These are phyloP conservation scores for Candida nemodendra DNA, from an alignment of 805 yeast genomes.

Conservation along the genomic window DNA sequence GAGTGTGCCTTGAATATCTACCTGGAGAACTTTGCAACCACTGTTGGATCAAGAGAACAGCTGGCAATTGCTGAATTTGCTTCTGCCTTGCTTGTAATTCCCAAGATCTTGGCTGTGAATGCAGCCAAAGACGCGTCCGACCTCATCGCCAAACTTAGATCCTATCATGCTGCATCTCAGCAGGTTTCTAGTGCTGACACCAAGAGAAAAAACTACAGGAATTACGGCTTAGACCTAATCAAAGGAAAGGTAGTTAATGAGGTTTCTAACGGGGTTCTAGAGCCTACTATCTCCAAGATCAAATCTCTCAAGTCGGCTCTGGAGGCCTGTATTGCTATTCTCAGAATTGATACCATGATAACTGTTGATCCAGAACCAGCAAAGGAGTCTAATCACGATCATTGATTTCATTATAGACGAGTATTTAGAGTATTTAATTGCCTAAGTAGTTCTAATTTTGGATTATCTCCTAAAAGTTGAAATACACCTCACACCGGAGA, in stretches of 20 bases:
- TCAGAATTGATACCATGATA: conserved; percentile 98
- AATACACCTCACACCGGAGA: too few species aligned
- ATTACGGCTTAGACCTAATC: conserved; percentile 90
- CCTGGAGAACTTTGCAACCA: conserved; percentile 94
- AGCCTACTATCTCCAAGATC: conserved; percentile 91
- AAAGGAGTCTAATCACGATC: conserved; percentile 89
- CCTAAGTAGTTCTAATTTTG: too few species aligned
- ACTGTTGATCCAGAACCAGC: conserved; percentile 95
- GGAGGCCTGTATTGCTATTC: conserved; percentile 96
- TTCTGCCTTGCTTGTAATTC: conserved; percentile 80
- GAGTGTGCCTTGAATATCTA: conserved; percentile 94
- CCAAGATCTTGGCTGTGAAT: conserved; percentile 94
- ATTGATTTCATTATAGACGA: conserved; percentile 39
- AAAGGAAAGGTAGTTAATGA: conserved; percentile 91
- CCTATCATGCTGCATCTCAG: conserved; percentile 95
- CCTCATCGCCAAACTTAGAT: conserved; percentile 89
- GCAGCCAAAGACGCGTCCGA: conserved; percentile 98
- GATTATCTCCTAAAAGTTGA: too few species aligned
- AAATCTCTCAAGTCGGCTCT: conserved; percentile 92
- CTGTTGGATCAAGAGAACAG: conserved; percentile 96
- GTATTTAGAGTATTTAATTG: conserved; percentile 8
- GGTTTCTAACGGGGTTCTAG: conserved; percentile 81
- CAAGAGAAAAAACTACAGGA: conserved; percentile 81
- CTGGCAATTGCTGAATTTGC: conserved; percentile 98
- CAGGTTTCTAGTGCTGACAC: conserved; percentile 76